A percentile compares a stretch with the other conserved stretches of the same genome.
Evolutionary conservation across 2,329 filamentous ascomycete genomes (phyloP).

Genomic region (Chaetomium olivaceum): DNA sequence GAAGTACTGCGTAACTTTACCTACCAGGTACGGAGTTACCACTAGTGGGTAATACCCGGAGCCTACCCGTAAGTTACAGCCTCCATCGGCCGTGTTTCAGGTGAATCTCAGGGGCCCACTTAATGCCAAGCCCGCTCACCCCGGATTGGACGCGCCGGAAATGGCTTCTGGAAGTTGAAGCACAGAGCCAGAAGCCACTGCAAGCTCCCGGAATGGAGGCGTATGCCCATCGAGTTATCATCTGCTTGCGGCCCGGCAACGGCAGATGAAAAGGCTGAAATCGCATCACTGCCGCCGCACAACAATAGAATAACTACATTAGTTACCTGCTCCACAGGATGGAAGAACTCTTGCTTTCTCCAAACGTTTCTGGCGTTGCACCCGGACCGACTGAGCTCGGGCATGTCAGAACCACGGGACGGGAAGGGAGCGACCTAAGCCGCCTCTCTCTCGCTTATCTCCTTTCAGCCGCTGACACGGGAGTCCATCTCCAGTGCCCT

Average conservation of each 20-base stretch:
- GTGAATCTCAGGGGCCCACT: slow-evolving; percentile 7
- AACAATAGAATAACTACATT: neutral
- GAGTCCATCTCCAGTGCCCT: neutral
- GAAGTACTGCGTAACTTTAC: no score
- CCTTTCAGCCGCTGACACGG: neutral
- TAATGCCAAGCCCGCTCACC: slow-evolving; percentile 8
- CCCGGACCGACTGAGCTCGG: neutral
- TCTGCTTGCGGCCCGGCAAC: neutral
- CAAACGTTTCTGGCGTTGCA: neutral
- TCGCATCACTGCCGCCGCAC: neutral
- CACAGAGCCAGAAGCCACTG: neutral
- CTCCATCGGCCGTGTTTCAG: slow-evolving; percentile 12
- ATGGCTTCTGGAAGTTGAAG: neutral
- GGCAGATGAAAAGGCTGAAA: neutral
- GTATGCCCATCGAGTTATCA: no score
- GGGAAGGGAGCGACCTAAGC: no score
- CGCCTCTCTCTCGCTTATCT: neutral
- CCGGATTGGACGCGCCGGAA: neutral
- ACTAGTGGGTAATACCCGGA: neutral
- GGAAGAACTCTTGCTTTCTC: neutral
- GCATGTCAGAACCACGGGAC: no score
- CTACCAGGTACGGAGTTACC: neutral
- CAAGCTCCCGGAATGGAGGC: neutral
- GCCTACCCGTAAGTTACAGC: neutral
- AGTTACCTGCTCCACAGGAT: neutral